Percentiles rank a stretch among this genome's conserved stretches.
Conservation (phyloP, 192 early-diverging fungal genomes). For the Podila epicladia region DNA sequence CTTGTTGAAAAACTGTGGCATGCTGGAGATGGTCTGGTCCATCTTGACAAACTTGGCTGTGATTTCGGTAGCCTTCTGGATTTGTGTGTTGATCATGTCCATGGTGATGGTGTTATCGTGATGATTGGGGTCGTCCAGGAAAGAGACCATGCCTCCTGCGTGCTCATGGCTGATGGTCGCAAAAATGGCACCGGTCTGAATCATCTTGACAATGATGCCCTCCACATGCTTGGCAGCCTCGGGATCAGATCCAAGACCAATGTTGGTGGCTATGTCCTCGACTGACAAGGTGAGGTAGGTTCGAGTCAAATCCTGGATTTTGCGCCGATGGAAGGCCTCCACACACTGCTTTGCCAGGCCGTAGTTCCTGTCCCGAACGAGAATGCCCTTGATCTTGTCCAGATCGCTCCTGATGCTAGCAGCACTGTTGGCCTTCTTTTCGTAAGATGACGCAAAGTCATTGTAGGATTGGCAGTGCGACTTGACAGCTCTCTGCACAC, state of each 20-base stretch:
- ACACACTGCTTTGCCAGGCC: slow-evolving; percentile 68
- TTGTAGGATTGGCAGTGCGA: slow-evolving; percentile 58
- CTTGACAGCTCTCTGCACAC: slow-evolving; percentile 57
- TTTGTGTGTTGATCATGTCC: slow-evolving; percentile 56
- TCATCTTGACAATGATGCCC: slow-evolving; percentile 66
- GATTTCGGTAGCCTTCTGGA: slow-evolving; percentile 47
- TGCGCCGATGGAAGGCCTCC: slow-evolving; percentile 58
- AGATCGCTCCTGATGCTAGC: slow-evolving; percentile 52
- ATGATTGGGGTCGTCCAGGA: slow-evolving; percentile 69
- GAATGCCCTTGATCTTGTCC: slow-evolving; percentile 33
- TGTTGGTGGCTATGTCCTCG: slow-evolving; percentile 69
- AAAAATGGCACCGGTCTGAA: slow-evolving; percentile 59
- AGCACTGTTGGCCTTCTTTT: slow-evolving; percentile 54
- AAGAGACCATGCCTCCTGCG: slow-evolving; percentile 72
- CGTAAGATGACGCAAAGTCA: slow-evolving; percentile 69
- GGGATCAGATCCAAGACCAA: slow-evolving; percentile 53
- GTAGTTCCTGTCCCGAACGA: slow-evolving; percentile 65
- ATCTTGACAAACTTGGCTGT: slow-evolving; percentile 30
- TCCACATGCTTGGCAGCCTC: slow-evolving; percentile 60
- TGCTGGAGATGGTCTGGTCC: slow-evolving; percentile 37
- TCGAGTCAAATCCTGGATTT: slow-evolving; percentile 77
- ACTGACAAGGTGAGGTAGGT: slow-evolving; percentile 83
- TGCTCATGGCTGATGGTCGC: slow-evolving; percentile 59
- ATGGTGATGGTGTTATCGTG: slow-evolving; percentile 54
- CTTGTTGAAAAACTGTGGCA: slow-evolving; percentile 45